A percentile compares a stretch with the other conserved stretches of the same genome.
phyloP scores from a whole-genome alignment of 2,329 filamentous ascomycete species.

The Hypoxylon sp. region DNA sequence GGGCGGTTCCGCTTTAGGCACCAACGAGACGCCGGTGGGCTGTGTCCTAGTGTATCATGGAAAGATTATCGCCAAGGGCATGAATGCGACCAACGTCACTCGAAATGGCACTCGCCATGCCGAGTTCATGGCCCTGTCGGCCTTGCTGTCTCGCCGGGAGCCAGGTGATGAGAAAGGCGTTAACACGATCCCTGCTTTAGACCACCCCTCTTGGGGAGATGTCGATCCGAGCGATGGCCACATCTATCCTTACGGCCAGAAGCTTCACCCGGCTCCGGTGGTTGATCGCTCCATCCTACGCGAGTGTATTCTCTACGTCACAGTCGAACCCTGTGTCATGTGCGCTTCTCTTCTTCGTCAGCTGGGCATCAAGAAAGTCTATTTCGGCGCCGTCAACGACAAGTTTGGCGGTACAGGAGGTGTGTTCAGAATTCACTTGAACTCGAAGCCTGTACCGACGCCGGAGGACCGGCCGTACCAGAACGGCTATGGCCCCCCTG shows the following conservation, averaged over 20 bases:
- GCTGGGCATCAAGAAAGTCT: constrained; percentile 86
- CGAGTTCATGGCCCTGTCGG: constrained; percentile 85
- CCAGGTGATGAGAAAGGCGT: constrained; percentile 39
- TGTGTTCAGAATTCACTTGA: constrained; percentile 83
- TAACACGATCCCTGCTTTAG: constrained; percentile 39
- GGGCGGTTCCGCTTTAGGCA: constrained; percentile 84
- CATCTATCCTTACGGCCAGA: constrained; percentile 68
- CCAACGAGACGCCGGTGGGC: constrained; percentile 94
- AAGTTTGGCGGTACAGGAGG: constrained; percentile 96
- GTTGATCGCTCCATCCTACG: constrained; percentile 73
- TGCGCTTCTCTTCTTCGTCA: constrained; percentile 92
- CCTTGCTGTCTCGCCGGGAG: constrained; percentile 57
- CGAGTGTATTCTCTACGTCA: constrained; percentile 86
- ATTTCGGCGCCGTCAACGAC: constrained; percentile 95
- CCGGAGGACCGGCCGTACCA: constrained; percentile 42
- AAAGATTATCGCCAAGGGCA: constrained; percentile 83
- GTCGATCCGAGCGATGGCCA: constrained; percentile 63
- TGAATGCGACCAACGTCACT: constrained; percentile 96
- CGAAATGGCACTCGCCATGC: constrained; percentile 93
- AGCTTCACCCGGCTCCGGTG: constrained; percentile 60
- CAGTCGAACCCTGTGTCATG: constrained; percentile 99
- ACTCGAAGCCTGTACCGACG: constrained; percentile 54
- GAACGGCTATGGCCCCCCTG: constrained; percentile 44
- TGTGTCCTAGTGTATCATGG: constrained; percentile 88
- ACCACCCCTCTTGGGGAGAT: constrained; percentile 57